A percentile compares a stretch with the other conserved stretches of the same genome.
Conservation (phyloP, 768 basidiomycete genomes). For the Rhodotorula paludigena region DNA sequence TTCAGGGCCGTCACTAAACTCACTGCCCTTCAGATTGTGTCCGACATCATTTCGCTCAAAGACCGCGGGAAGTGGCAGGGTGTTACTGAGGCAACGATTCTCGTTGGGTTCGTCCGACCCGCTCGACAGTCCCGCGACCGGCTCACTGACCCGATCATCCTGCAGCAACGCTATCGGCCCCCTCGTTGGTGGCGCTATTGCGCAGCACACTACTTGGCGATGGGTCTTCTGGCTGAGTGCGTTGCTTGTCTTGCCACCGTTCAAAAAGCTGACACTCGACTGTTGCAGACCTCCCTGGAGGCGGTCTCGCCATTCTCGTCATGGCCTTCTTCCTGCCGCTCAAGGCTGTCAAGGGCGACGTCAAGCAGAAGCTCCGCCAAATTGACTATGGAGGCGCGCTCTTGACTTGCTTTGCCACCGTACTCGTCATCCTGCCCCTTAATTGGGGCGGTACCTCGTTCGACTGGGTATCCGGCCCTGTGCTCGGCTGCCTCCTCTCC, state of each 20-base stretch:
- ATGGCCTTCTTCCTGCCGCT: conserved; percentile 63
- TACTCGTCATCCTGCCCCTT: conserved; percentile 63
- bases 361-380: conserved; percentile 59
- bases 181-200: conserved; percentile 47
- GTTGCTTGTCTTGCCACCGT: not conserved
- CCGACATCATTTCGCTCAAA: conserved; percentile 27
- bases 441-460: conserved; percentile 73
- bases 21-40: conserved; percentile 7
- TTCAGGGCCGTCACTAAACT: not conserved
- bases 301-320: conserved; percentile 55
- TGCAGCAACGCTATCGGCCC: conserved; percentile 48
- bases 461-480: conserved; percentile 64
- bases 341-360: conserved; percentile 62
- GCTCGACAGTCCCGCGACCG: too few relatives aligned
- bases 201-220: conserved; percentile 42
- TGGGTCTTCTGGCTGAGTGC: conserved; percentile 5
- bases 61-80: conserved; percentile 39
- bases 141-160: too few relatives aligned
- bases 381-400: conserved; percentile 46
- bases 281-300: conserved; percentile 65
- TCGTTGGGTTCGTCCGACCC: too few relatives aligned
- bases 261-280: conserved; percentile 43
- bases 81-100: conserved; percentile 47
- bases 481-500: conserved; percentile 59
- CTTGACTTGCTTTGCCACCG: conserved; percentile 48